Base-by-base conservation (phyloP, 768 basidiomycete genomes). In the Coprinopsis strossmayeri region DNA sequence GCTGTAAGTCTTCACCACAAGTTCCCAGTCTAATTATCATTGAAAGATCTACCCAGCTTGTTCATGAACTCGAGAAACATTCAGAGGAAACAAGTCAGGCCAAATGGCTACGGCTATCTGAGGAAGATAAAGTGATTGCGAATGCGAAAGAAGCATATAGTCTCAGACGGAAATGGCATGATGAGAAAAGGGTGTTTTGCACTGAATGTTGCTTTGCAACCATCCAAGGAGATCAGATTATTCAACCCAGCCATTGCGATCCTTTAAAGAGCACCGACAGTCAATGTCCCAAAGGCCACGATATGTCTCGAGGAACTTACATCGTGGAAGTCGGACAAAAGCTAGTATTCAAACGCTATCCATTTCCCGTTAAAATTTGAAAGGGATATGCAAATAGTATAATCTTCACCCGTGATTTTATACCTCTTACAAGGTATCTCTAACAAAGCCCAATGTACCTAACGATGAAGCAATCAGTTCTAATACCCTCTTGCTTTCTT, bases 401-500 rank as follows among this genome's bases (percentile, higher is more conserved):
- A 12, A 15, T 15, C 30, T 32, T 32, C 30, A 7, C 15, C 30
- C 30, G 30, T 7, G 30, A 7, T 15, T 32, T 7, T 32, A 9
- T 18, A 38, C 5, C 7, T 7, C 17, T 55, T 70, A 88, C 56
- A 81, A 62, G 3, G 74, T 74, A 61, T 86, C 84, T 61, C 84
- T 72, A 41, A 91, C 81, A 59, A 91, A 92, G 23, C 78, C 73
- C 40, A 92, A 62, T 24, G 82, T 87, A 34, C 89, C 89, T 49
- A 90, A 61, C 2, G 84, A 87, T 3, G 82, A 79, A 17, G 84
- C 72, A 46, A 90, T 75, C 41, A 90, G 71, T 61, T 87, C 86
- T 45, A 89, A 61, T 52, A 99, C 70, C 40, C 91, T 72, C 55
- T 77, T 79, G 55, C 86, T 87, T 70, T 97, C 92, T 61, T 70